Evolutionary conservation across 129 eudicot species (phyloP).

Genomic region (Logfia minima): DNA sequence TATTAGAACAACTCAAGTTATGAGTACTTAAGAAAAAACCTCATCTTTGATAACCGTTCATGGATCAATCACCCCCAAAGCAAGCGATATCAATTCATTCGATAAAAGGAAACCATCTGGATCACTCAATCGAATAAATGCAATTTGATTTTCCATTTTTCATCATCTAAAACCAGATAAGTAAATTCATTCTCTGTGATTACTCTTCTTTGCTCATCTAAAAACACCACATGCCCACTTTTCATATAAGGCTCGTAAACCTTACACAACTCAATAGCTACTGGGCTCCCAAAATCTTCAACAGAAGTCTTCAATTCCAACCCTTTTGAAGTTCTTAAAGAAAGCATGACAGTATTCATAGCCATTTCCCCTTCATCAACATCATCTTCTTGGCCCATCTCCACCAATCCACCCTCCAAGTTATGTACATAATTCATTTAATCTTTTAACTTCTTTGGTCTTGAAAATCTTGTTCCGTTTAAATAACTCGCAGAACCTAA

Average conservation of each 20-base stretch:
- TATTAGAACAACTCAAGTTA: slow-evolving; percentile 4
- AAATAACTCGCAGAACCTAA: slow-evolving; percentile 86
- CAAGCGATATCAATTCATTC: slow-evolving; percentile 83
- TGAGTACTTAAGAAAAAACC: slow-evolving; percentile 14
- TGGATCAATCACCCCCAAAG: slow-evolving; percentile 65
- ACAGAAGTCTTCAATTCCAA: slow-evolving; percentile 62
- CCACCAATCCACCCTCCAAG: slow-evolving; percentile 54
- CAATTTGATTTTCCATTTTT: slow-evolving; percentile 39
- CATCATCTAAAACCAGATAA: slow-evolving; percentile 47
- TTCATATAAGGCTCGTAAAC: slow-evolving; percentile 66
- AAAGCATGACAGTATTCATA: slow-evolving; percentile 76
- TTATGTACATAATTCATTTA: slow-evolving; percentile 58
- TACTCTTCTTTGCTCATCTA: slow-evolving; percentile 59
- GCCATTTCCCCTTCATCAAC: slow-evolving; percentile 61
- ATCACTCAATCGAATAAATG: slow-evolving; percentile 76
- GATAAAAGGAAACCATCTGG: slow-evolving; percentile 92
- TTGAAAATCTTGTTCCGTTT: slow-evolving; percentile 66
- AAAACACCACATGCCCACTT: slow-evolving; percentile 78
- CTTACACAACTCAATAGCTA: slow-evolving; percentile 55
- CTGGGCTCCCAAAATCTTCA: slow-evolving; percentile 58
- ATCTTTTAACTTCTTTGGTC: slow-evolving; percentile 81
- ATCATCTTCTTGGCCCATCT: slow-evolving; percentile 35
- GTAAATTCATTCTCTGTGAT: slow-evolving; percentile 50
- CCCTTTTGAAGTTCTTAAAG: slow-evolving; percentile 83
- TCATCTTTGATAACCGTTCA: slow-evolving; percentile 27